Conservation (phyloP, 1,284 basidiomycete genomes). For the Schizopora paradoxa region DNA sequence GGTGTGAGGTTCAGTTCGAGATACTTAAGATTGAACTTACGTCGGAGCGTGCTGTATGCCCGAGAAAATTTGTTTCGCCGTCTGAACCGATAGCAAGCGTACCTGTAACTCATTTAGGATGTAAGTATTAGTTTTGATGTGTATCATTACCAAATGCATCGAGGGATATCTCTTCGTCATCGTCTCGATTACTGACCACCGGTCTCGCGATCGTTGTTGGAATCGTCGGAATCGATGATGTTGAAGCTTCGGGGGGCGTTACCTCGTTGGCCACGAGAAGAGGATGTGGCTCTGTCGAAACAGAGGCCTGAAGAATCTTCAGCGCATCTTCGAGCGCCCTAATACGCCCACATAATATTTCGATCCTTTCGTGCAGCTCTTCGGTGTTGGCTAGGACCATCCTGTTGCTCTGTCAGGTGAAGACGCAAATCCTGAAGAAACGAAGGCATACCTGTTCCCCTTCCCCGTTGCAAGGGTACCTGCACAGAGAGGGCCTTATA, state of each 20-base stretch:
- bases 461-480: slow-evolving; percentile 55
- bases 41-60: slow-evolving; percentile 60
- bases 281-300: slow-evolving; percentile 43
- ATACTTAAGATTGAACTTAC: slow-evolving; percentile 35
- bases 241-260: slow-evolving; percentile 15
- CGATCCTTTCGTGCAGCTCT: slow-evolving; percentile 61
- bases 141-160: neutral
- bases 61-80: slow-evolving; percentile 53
- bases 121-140: too few species aligned
- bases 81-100: slow-evolving; percentile 52
- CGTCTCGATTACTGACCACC: slow-evolving; percentile 19
- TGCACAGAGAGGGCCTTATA: slow-evolving; percentile 22
- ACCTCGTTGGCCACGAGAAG: slow-evolving; percentile 29
- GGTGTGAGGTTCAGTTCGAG: too few species aligned
- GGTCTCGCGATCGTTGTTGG: neutral
- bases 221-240: slow-evolving; percentile 2
- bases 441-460: slow-evolving; percentile 38
- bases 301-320: slow-evolving; percentile 39
- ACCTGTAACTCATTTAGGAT: slow-evolving; percentile 35
- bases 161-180: too few species aligned
- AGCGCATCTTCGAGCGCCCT: slow-evolving; percentile 56
- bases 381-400: slow-evolving; percentile 59
- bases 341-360: slow-evolving; percentile 46
- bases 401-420: slow-evolving; percentile 26
- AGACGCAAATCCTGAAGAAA: neutral